Evolutionary conservation across 202 grass and related monocot species (phyloP).

Genomic region (Brachypodium distachyon): DNA sequence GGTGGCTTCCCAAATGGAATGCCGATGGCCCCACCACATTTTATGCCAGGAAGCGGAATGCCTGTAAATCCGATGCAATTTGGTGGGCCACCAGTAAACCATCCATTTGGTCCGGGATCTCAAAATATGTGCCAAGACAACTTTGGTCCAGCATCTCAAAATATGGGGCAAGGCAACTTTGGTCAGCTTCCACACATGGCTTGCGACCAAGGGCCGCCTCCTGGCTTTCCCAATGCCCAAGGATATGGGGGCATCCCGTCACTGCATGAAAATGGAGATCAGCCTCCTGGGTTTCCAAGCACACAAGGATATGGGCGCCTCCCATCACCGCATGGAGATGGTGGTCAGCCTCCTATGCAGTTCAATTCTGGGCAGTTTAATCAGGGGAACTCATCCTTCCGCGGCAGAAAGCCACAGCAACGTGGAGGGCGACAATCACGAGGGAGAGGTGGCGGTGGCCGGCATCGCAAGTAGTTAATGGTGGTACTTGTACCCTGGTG

Average conservation of each 20-base stretch:
- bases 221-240: constrained; percentile 30
- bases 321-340: constrained; percentile 11
- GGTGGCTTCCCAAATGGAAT: constrained; percentile 32
- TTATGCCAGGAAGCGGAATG: constrained; percentile 18
- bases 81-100: constrained; percentile 1
- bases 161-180: constrained; percentile 32
- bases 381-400: constrained; percentile 44
- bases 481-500: neutral
- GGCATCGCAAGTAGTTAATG: constrained; percentile 16
- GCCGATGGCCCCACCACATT: constrained; percentile 23
- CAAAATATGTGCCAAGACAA: constrained; percentile 27
- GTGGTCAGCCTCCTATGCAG: constrained; percentile 17
- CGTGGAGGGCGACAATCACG: constrained; percentile 45
- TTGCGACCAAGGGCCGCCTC: constrained; percentile 20
- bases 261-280: constrained; percentile 9
- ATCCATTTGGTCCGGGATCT: constrained; percentile 7
- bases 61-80: constrained; percentile 10
- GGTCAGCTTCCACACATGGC: constrained; percentile 23
- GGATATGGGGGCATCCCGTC: constrained; percentile 3
- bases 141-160: too few species aligned
- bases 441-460: constrained; percentile 35
- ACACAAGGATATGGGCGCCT: constrained; percentile 22
- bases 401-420: constrained; percentile 28
- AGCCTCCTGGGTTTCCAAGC: constrained; percentile 24
- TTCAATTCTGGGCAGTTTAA: constrained; percentile 37